Evolutionary conservation across 768 basidiomycete species (phyloP).

Genomic region (Suillus sp.): DNA sequence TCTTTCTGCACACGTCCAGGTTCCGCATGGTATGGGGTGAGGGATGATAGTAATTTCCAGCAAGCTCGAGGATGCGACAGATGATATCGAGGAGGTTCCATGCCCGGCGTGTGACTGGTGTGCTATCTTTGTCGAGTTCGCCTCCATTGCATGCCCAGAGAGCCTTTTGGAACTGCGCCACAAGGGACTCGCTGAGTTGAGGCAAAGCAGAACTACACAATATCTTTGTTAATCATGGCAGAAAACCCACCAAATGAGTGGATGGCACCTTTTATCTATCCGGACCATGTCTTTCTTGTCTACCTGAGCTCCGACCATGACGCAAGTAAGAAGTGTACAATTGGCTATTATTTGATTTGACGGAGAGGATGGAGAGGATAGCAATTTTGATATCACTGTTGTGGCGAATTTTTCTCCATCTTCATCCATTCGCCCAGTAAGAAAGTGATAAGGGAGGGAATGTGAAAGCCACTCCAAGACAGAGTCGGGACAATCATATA

Average conservation of each 20-base stretch:
- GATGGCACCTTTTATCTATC: neutral
- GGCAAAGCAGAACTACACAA: neutral
- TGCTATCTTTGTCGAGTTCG: neutral
- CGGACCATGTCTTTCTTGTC: neutral
- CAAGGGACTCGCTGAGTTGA: neutral
- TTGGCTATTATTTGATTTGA: neutral
- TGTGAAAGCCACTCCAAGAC: neutral
- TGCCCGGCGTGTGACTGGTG: neutral
- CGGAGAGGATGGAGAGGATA: neutral
- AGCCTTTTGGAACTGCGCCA: neutral
- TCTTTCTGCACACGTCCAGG: neutral
- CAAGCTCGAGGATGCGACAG: neutral
- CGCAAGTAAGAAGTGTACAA: neutral
- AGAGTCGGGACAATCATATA: neutral
- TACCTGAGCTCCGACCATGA: neutral
- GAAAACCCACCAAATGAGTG: neutral
- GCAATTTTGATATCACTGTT: neutral
- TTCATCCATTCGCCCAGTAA: neutral
- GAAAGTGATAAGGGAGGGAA: neutral
- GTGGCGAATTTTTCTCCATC: neutral
- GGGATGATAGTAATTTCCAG: accelerated
- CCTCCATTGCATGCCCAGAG: neutral
- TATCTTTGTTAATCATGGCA: neutral
- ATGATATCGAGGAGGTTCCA: neutral
- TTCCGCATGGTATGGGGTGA: neutral